These are phyloP conservation scores for Sclerotinia borealis DNA, from an alignment of 2,329 filamentous ascomycete genomes.

Conservation along the genomic window DNA sequence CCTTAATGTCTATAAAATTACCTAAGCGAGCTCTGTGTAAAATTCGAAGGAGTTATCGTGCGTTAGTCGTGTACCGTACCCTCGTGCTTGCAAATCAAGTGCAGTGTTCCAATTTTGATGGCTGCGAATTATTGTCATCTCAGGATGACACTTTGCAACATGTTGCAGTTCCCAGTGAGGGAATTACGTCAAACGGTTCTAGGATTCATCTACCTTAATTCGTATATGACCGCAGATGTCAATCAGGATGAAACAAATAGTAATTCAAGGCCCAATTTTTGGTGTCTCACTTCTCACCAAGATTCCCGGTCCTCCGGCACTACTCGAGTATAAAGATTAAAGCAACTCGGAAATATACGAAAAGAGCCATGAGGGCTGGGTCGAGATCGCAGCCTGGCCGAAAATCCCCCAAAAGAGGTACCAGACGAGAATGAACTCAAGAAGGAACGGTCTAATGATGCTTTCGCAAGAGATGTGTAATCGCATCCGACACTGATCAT, in stretches of 20 bases:
- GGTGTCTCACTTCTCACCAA: conserved; percentile 6
- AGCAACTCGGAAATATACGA: neutral
- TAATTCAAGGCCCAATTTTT: neutral
- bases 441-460: neutral
- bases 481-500: neutral
- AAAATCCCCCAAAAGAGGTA: neutral
- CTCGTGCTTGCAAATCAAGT: neutral
- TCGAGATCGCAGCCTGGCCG: neutral
- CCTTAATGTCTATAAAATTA: neutral
- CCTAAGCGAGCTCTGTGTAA: neutral
- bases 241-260: conserved; percentile 11
- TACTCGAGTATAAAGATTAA: neutral
- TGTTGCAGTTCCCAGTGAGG: neutral
- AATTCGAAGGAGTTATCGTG: neutral
- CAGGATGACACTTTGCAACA: neutral
- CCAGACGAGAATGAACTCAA: neutral
- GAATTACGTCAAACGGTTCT: conserved; percentile 2
- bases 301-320: neutral
- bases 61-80: neutral
- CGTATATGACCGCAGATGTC: conserved; percentile 9
- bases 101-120: neutral
- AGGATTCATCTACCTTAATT: neutral
- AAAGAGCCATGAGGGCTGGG: neutral
- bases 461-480: neutral
- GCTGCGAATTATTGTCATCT: neutral